Evolutionary conservation across 352 stramenopile genomes (phyloP).

Genomic region (Phytophthora citricola): DNA sequence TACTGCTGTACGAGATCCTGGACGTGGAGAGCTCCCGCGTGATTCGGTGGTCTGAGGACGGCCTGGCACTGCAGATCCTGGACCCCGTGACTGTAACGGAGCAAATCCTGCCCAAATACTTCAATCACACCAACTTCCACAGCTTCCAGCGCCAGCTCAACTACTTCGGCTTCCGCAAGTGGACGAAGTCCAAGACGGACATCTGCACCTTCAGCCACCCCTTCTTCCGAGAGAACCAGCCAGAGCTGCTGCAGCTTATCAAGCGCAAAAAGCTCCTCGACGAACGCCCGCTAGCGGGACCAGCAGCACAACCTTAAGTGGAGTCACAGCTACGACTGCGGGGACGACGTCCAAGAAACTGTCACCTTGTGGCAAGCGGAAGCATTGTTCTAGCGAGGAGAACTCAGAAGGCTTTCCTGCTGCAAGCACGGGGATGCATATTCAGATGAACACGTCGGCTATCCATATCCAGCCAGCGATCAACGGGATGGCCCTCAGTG

Average conservation of each 20-base stretch:
- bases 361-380: constrained; percentile 59
- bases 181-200: constrained; percentile 85
- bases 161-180: constrained; percentile 94
- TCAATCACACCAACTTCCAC: constrained; percentile 94
- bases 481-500: constrained; percentile 39
- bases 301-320: constrained; percentile 13
- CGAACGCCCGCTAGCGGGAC: constrained; percentile 32
- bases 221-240: constrained; percentile 80
- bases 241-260: constrained; percentile 77
- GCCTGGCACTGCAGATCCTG: constrained; percentile 80
- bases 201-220: constrained; percentile 89
- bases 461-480: constrained; percentile 45
- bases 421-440: constrained; percentile 37
- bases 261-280: constrained; percentile 79
- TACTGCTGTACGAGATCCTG: constrained; percentile 83
- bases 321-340: constrained; percentile 3
- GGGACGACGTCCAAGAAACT: constrained; percentile 39
- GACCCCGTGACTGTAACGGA: constrained; percentile 63
- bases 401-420: constrained; percentile 19
- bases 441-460: constrained; percentile 37
- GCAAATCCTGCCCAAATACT: constrained; percentile 93
- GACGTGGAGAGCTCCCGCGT: constrained; percentile 74
- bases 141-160: constrained; percentile 94
- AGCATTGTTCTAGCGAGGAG: constrained; percentile 34
- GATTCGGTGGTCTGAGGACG: constrained; percentile 81